Evolutionary conservation across 805 yeast species (phyloP).

Genomic region (Cyberlindnera mycetangii): DNA sequence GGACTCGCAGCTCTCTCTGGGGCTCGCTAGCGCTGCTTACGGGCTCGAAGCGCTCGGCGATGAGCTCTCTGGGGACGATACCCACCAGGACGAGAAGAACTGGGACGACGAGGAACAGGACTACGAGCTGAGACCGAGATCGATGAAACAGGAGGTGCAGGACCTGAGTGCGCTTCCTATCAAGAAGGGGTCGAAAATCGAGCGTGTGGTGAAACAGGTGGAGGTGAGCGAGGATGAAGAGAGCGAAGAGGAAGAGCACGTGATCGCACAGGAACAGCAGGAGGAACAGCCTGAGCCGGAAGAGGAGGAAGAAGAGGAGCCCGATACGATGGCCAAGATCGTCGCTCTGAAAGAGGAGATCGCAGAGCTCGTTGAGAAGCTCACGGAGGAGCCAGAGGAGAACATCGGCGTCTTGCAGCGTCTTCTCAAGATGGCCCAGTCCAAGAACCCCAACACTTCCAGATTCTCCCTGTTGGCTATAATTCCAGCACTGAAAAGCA

Average conservation of each 20-base stretch:
- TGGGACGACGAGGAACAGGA: slow-evolving; percentile 80
- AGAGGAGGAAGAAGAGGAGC: slow-evolving; percentile 31
- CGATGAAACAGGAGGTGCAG: slow-evolving; percentile 41
- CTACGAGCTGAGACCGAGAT: slow-evolving; percentile 73
- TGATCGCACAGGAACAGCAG: slow-evolving; percentile 28
- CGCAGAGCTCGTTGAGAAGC: slow-evolving; percentile 72
- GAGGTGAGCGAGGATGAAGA: slow-evolving; percentile 21
- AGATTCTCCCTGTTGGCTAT: slow-evolving; percentile 75
- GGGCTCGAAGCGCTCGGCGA: slow-evolving; percentile 10
- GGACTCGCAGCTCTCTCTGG: slow-evolving; percentile 23
- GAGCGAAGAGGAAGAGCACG: slow-evolving; percentile 29
- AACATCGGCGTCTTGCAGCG: slow-evolving; percentile 62
- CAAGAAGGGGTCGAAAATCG: slow-evolving; percentile 70
- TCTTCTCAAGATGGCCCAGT: slow-evolving; percentile 64
- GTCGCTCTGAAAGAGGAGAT: slow-evolving; percentile 73
- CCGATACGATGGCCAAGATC: slow-evolving; percentile 53
- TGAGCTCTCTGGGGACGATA: slow-evolving; percentile 8
- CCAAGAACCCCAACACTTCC: slow-evolving; percentile 61
- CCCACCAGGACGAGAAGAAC: slow-evolving; percentile 4
- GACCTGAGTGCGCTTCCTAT: slow-evolving; percentile 77
- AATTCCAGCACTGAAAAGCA: slow-evolving; percentile 77
- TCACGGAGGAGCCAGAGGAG: slow-evolving; percentile 90
- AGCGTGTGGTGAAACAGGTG: slow-evolving; percentile 50
- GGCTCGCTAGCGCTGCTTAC: slow-evolving; percentile 24
- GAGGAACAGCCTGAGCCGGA: slow-evolving; percentile 17